Evolutionary conservation across 2,329 filamentous ascomycete species (phyloP).

Genomic region (Gnomoniopsis sp.): DNA sequence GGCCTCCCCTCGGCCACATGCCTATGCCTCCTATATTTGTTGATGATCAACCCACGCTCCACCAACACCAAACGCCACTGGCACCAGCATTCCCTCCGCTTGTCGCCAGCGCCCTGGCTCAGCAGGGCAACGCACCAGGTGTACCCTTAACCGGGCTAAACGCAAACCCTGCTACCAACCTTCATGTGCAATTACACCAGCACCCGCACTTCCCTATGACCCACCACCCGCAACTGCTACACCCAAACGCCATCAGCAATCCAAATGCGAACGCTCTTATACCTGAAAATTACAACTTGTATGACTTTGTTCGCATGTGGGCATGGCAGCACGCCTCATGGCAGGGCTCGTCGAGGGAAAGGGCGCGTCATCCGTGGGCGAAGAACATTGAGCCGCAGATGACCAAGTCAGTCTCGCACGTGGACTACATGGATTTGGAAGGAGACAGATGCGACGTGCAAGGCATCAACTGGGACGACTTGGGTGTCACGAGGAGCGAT

Average conservation of each 20-base stretch:
- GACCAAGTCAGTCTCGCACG: constrained; percentile 12
- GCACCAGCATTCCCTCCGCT: neutral
- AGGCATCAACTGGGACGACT: constrained; percentile 53
- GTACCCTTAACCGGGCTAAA: neutral
- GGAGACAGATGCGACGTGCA: constrained; percentile 58
- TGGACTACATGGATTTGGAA: constrained; percentile 45
- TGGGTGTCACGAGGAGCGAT: constrained; percentile 47
- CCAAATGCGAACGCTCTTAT: constrained; percentile 35
- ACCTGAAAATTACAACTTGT: constrained; percentile 46
- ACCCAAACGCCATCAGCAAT: constrained; percentile 31
- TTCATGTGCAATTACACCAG: neutral
- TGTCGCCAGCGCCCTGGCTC: neutral
- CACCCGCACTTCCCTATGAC: neutral
- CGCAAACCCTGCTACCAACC: constrained; percentile 1
- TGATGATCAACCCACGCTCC: neutral
- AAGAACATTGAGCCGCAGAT: constrained; percentile 28
- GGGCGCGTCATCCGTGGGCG: constrained; percentile 30
- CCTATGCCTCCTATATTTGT: neutral
- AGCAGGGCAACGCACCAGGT: neutral
- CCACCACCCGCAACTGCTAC: constrained; percentile 14
- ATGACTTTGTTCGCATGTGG: constrained; percentile 51
- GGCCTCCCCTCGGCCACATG: neutral
- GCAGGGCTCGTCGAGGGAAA: constrained; percentile 23
- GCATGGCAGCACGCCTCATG: constrained; percentile 29
- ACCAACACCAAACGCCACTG: neutral